Conservation (phyloP, 306 rosid species). For the Cicer yamashitae region DNA sequence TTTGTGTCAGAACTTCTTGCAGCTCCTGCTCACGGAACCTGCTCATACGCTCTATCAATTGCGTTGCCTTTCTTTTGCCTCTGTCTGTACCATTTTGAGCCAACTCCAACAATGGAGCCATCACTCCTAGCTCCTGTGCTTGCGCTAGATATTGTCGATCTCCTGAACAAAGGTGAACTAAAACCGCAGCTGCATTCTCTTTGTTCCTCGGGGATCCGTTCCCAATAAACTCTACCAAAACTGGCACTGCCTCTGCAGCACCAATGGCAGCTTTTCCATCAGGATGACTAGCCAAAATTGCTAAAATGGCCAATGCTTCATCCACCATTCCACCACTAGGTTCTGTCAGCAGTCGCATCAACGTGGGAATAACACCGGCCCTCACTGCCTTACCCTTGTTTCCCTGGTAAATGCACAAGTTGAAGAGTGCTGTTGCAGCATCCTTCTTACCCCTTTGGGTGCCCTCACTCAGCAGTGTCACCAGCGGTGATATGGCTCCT, state of each 20-base stretch:
- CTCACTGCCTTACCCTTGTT: slow-evolving; percentile 96
- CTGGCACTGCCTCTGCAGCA: slow-evolving; percentile 82
- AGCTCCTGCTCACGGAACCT: slow-evolving; percentile 72
- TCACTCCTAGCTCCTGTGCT: slow-evolving; percentile 78
- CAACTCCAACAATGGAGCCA: slow-evolving; percentile 70
- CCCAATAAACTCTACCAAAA: slow-evolving; percentile 81
- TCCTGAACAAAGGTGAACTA: slow-evolving; percentile 86
- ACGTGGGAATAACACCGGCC: slow-evolving; percentile 90
- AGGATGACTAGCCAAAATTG: slow-evolving; percentile 86
- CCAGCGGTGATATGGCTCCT: slow-evolving; percentile 95
- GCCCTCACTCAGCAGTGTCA: slow-evolving; percentile 84
- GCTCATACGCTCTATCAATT: slow-evolving; percentile 79
- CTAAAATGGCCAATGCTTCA: slow-evolving; percentile 96
- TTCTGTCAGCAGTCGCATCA: slow-evolving; percentile 86
- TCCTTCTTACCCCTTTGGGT: slow-evolving; percentile 98
- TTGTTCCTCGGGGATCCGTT: slow-evolving; percentile 92
- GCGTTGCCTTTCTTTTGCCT: slow-evolving; percentile 94
- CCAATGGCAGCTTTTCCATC: slow-evolving; percentile 91
- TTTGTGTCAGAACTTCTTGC: slow-evolving; percentile 55
- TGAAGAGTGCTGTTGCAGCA: slow-evolving; percentile 98
- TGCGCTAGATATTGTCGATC: slow-evolving; percentile 75
- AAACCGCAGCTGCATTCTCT: slow-evolving; percentile 95
- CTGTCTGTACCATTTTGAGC: slow-evolving; percentile 90
- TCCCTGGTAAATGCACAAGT: slow-evolving; percentile 93
- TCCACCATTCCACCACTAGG: slow-evolving; percentile 93